Evolutionary conservation across 169 alveolate genomes (phyloP).

Genomic region (Eimeria brunetti): DNA sequence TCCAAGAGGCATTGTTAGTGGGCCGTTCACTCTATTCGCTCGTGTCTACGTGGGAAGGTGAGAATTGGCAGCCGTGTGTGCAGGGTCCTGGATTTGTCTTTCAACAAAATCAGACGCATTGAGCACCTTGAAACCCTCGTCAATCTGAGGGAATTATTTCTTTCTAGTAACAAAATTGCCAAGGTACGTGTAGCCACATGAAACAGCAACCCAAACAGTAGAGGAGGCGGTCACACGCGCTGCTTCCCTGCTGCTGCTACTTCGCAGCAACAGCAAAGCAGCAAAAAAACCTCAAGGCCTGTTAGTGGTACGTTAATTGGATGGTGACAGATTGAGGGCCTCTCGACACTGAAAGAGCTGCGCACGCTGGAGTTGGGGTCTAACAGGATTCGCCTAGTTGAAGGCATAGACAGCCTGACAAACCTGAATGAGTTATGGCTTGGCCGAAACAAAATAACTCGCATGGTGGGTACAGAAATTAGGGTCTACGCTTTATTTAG

Average conservation of each 20-base stretch:
- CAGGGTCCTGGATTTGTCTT: constrained; percentile 83
- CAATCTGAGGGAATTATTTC: constrained; percentile 79
- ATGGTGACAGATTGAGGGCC: constrained; percentile 77
- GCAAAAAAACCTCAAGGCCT: background rate
- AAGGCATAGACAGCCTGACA: constrained; percentile 25
- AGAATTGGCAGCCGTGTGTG: background rate
- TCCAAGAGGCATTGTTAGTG: background rate
- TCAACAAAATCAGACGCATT: constrained; percentile 82
- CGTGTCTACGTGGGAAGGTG: background rate
- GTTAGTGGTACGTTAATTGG: background rate
- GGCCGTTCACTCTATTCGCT: background rate
- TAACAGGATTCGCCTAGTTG: constrained; percentile 80
- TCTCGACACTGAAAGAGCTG: constrained; percentile 77
- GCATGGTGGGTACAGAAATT: constrained; percentile 46
- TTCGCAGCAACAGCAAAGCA: background rate
- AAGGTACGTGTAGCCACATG: constrained; percentile 62
- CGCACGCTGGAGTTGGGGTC: constrained; percentile 84
- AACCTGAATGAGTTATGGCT: constrained; percentile 91
- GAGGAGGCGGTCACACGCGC: background rate
- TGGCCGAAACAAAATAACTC: constrained; percentile 91
- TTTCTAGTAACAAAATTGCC: constrained; percentile 83
- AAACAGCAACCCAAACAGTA: constrained; percentile 36
- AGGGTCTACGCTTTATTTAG: background rate
- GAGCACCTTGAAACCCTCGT: constrained; percentile 81
- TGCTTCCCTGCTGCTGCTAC: too few relatives aligned